phyloP scores from a whole-genome alignment of 306 rosid genomes.

The Oxytropis ochrocephala region DNA sequence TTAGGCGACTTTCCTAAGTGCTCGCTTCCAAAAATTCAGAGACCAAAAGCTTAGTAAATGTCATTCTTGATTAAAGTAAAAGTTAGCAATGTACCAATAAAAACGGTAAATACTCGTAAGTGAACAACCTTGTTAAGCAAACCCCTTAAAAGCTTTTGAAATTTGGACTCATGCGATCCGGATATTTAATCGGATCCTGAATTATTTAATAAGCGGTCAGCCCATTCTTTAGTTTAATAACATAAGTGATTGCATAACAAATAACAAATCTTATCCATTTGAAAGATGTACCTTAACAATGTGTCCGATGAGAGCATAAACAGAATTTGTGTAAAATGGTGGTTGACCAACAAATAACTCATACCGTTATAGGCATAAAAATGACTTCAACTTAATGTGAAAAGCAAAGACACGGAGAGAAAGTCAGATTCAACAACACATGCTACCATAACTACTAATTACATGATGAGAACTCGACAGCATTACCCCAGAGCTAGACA shows the following conservation, averaged over 20 bases:
- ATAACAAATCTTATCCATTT: neutral
- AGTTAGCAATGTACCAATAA: neutral
- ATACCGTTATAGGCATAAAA: conserved; percentile 47
- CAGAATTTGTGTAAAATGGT: conserved; percentile 96
- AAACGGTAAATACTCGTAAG: conserved; percentile 13
- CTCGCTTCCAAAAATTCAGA: conserved; percentile 35
- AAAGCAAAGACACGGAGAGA: conserved; percentile 10
- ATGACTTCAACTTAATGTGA: conserved; percentile 25
- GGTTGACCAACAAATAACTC: conserved; percentile 99
- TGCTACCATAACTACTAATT: conserved; percentile 11
- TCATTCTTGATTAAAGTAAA: conserved; percentile 16
- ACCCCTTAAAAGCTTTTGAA: conserved; percentile 89
- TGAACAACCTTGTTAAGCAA: conserved; percentile 83
- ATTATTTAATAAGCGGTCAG: conserved; percentile 28
- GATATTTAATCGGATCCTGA: conserved; percentile 98
- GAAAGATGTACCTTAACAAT: conserved; percentile 75
- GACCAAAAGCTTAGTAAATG: conserved; percentile 4
- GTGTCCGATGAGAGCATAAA: conserved; percentile 87
- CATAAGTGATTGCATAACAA: neutral
- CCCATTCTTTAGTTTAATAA: neutral
- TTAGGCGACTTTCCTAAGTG: conserved; percentile 86
- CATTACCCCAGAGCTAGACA: too few species aligned
- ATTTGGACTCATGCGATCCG: conserved; percentile 74
- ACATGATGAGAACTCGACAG: too few species aligned
- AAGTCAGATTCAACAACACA: neutral